Evolutionary conservation across 2,329 filamentous ascomycete genomes (phyloP), one percentile per base, ranked within the genome.

Genomic region (Phialophora macrospora): DNA sequence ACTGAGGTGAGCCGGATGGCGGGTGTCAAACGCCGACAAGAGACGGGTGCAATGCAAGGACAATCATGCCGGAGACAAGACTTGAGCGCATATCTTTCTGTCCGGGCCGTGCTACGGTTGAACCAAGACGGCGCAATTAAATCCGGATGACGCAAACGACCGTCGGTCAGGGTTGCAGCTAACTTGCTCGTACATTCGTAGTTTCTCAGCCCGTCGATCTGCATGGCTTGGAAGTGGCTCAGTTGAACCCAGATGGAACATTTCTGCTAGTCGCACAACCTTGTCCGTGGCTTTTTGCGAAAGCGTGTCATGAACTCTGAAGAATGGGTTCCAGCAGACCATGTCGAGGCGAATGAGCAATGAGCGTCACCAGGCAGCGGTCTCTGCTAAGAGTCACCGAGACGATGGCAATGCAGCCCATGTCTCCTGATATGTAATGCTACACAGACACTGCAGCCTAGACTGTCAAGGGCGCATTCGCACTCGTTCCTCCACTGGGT

Each of bases 191-290:
- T 60, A 41, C 58, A 41, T 52, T 60, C 26, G 52, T 34, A 52
- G 26, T 52, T 52, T 11, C 48, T 60, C 58, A 60, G 58, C 58
- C 41, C 22, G 58, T 41, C 58, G 58, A 60, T 60, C 58, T 54
- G 24, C 44, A 34, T 22, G 32, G 46, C 48, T 49, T 59, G 41
- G 41, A 38, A 58, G n/a, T 22, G 54, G 54, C 26, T 20, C 30
- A 32, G 26, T 28, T 24, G 26, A 28, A 24, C 20, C 34, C 12
- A 41, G 38, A 59, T 51, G 44, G 44, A 52, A 60, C 26, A 52
- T 28, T 26, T 8, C 11, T 51, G 48, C 20, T 22, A 26, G 11
- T 12, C 20, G 17, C 28, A 46, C 38, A 59, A 59, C 56, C 56
- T 12, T 60, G 26, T 41, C 11, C 28, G 46, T 32, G 58, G 26